Evolutionary conservation across 208 protist species (phyloP).

Genomic region (Trypanosoma caninum): DNA sequence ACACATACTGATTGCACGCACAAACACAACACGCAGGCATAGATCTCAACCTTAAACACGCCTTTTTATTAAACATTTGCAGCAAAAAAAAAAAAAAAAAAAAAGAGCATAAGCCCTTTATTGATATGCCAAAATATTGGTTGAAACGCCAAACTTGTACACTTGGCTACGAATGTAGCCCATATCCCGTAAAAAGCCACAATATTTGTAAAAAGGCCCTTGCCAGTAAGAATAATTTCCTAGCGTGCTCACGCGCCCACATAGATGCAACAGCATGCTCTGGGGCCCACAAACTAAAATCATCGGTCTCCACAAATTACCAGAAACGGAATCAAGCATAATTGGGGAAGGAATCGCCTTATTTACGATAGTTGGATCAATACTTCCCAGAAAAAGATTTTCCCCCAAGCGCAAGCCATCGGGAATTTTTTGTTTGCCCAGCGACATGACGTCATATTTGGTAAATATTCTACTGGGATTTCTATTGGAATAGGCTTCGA

Average conservation of each 20-base stretch:
- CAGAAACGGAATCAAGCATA: constrained; percentile 8
- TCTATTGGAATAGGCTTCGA: constrained; percentile 32
- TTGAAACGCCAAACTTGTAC: constrained; percentile 90
- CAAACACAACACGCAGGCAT: too few relatives aligned
- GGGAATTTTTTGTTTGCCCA: constrained; percentile 8
- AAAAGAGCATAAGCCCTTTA: constrained; percentile 18
- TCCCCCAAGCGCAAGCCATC: constrained; percentile 24
- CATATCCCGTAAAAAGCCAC: constrained; percentile 82
- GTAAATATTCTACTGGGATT: constrained; percentile 44
- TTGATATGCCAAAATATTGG: constrained; percentile 67
- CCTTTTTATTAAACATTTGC: neutral
- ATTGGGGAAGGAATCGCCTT: constrained; percentile 22
- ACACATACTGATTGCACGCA: neutral
- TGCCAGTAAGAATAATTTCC: constrained; percentile 76
- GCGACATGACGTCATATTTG: constrained; percentile 64
- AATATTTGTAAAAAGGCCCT: constrained; percentile 67
- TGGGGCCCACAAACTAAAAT: constrained; percentile 80
- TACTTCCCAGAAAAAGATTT: constrained; percentile 68
- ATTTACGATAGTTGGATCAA: constrained; percentile 56
- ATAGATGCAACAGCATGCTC: constrained; percentile 67
- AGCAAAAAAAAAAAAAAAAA: constrained; percentile 2
- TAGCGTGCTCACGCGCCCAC: constrained; percentile 58
- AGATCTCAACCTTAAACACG: too few relatives aligned
- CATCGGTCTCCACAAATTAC: constrained; percentile 38
- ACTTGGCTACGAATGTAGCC: constrained; percentile 74